Conservation (phyloP, 2,329 filamentous ascomycete genomes). For the Ophiosphaerella narmari region DNA sequence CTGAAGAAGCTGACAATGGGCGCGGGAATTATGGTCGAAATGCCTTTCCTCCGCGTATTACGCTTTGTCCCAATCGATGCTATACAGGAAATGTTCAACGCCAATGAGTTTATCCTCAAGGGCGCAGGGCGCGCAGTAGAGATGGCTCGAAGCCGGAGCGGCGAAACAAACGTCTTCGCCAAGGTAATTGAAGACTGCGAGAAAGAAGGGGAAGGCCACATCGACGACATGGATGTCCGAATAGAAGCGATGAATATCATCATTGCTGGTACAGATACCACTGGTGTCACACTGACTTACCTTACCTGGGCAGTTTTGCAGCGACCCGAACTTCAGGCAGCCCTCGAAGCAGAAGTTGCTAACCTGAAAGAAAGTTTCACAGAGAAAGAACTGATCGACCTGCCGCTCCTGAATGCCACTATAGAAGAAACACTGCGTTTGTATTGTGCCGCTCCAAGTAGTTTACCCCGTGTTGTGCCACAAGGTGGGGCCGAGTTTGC, state of each 20-base stretch:
- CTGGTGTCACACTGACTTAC: slow-evolving; percentile 40
- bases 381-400: slow-evolving; percentile 38
- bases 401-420: slow-evolving; percentile 44
- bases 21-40: slow-evolving; percentile 43
- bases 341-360: slow-evolving; percentile 29
- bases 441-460: slow-evolving; percentile 43
- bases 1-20: slow-evolving; percentile 43
- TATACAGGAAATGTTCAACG: slow-evolving; percentile 43
- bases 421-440: slow-evolving; percentile 49
- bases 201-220: slow-evolving; percentile 33
- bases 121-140: slow-evolving; percentile 38
- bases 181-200: slow-evolving; percentile 40
- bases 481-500: slow-evolving; percentile 40
- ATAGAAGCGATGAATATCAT: slow-evolving; percentile 42
- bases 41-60: slow-evolving; percentile 42
- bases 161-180: slow-evolving; percentile 40
- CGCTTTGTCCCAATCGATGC: slow-evolving; percentile 34
- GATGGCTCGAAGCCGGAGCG: slow-evolving; percentile 34
- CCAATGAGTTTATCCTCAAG: slow-evolving; percentile 37
- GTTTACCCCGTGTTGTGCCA: slow-evolving; percentile 45
- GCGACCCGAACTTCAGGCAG: slow-evolving; percentile 21
- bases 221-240: slow-evolving; percentile 40
- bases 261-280: slow-evolving; percentile 44
- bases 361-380: slow-evolving; percentile 21
- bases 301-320: slow-evolving; percentile 41